Base-by-base conservation (phyloP, 805 yeast genomes). In the Saturnispora hagleri region DNA sequence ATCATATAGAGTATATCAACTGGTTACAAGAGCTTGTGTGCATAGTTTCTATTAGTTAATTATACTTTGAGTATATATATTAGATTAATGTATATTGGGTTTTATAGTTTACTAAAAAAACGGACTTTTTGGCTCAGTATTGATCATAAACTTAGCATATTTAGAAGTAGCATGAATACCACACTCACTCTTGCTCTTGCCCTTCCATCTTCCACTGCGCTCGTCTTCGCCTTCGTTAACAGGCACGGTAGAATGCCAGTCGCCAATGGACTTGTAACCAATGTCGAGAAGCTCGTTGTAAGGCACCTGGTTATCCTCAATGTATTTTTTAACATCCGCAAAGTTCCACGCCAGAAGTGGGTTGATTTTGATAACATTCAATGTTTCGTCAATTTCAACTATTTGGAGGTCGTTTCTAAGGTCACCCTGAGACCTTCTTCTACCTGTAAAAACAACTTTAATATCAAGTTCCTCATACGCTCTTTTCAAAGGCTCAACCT, bases 131-230 rank as follows among this genome's bases (percentile, higher is more conserved):
- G 20, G 20, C 22, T 38, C 26, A 18, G 24, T 18, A 38, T 12
- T 41, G 55, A 68, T 63, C 53, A 83, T 63, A 59, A 69, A 85
- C 61, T 86, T 74, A 0, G 86, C 80, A 64, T 86, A 91, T 56
- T 86, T 79, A 26, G 83, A 76, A 1, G 90, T 79, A 60, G 84
- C 86, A 63, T 91, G 98, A 50, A 91, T 89, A 3, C 98, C 98
- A 69, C 98, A 91, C 66, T 91, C 98, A 0, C 96, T 89, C 72
- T 91, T 91, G 10, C 81, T 76, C 64, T 84, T 78, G 2, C 97
- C 97, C 72, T 86, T 84, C 98, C 98, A 91, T 62, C 98, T 79
- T 1, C 98, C 98, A n/a, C 93, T 81, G 57, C 98, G 78, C 67
- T 91, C 98, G 63, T 91, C 97, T 64, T 89, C 97, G 9, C 95